These are phyloP conservation scores for Tillandsia leiboldiana DNA, from an alignment of 176 grass and related monocot species.

Conservation along the genomic window DNA sequence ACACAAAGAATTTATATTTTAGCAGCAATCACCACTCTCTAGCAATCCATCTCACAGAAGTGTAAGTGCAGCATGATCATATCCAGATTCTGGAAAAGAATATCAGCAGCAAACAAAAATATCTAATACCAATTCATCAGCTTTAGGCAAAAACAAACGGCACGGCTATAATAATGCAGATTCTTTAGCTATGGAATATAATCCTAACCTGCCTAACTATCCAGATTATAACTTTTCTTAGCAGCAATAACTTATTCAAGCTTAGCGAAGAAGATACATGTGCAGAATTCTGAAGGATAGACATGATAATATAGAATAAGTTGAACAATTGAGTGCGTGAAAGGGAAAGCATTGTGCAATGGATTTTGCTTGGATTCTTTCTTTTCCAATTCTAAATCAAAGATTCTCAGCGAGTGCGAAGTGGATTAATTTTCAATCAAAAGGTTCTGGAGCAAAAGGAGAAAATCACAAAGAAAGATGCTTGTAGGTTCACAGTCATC, in stretches of 20 bases:
- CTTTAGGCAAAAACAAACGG: background rate
- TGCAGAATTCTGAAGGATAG: constrained; percentile 1
- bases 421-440: background rate
- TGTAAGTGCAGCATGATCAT: too few species aligned
- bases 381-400: background rate
- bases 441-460: background rate
- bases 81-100: too few species aligned
- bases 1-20: too few species aligned
- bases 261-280: constrained; percentile 26
- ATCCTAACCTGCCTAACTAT: constrained; percentile 26
- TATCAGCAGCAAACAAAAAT: too few species aligned
- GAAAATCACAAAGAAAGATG: background rate
- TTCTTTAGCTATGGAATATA: constrained; percentile 46
- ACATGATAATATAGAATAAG: background rate
- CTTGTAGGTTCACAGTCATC: background rate
- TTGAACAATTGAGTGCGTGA: background rate
- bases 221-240: constrained; percentile 7
- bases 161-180: background rate
- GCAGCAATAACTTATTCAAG: constrained; percentile 11
- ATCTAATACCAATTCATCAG: background rate
- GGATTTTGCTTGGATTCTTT: background rate
- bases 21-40: too few species aligned
- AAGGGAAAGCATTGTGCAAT: background rate
- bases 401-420: background rate
- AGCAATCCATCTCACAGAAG: too few species aligned